Base-by-base conservation (phyloP, 1,284 basidiomycete species). In the Meira miltonrushii region DNA sequence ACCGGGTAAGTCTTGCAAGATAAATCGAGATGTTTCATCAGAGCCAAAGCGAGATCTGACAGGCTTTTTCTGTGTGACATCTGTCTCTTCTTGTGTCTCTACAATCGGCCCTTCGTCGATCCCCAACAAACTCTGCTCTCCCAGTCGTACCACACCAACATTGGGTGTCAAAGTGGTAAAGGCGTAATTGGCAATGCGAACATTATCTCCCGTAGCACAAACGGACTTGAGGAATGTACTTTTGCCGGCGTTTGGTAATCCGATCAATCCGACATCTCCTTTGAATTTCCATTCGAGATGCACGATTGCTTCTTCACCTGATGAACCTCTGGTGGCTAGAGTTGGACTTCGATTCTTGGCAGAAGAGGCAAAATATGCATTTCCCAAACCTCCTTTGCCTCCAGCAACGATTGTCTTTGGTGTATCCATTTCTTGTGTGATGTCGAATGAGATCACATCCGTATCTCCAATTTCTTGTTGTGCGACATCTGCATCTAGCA, bases 131-230 rank as follows among this genome's bases (percentile, higher is more conserved):
- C 67, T 67, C 23, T 92, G 88, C 23, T 86, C 86, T 40, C 85
- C 87, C 15, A 96, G 15, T 61, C 90, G 85, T 21, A 95, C 87
- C 48, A 92, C 91, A 0, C 91, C 94, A n/a, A 97, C 85, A 58
- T 96, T 87, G 1, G 94, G 95, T 65, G 94, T 94, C 43, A 97
- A 82, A 1, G 92, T 98, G 9, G 94, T 96, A 79, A 97, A 97
- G 1, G 89, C 87, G 79, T 95, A 96, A 7, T 86, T 84, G 0
- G 92, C 95, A 5, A 97, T 88, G 71, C 91, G 88, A 1, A 89
- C 91, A 71, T 66, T 67, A 15, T 39, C 44, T 7, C 58, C 62
- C 11, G 89, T 88, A 5, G 89, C 90, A 0, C 92, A 96, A 17
- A 98, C 81, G 0, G 92, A 90, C 12, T 90, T 87, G 2, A 98